Base-by-base conservation (phyloP, 2,329 filamentous ascomycete species). In the Tolypocladium sp. region DNA sequence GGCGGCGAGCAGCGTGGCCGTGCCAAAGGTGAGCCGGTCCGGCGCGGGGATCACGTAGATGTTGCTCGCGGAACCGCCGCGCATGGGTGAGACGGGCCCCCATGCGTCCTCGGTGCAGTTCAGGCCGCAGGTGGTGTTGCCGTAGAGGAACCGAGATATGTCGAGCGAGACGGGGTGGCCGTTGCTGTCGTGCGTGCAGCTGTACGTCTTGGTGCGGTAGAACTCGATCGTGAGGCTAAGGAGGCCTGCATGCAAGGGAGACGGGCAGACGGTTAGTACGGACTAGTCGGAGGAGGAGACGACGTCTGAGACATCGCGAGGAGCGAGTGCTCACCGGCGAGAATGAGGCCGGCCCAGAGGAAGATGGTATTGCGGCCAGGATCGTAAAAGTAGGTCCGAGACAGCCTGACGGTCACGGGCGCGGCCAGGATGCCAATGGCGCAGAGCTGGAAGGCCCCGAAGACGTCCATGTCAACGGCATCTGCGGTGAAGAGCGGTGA, bases 391-490 rank as follows among this genome's bases (percentile, higher is more conserved):
- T 89, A 89, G 0, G 85, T 89, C 20, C 72, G 72, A 1, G 85
- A 88, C 51, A 85, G 69, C 61, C 79, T 77, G 27, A 86, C 84
- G 0, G 85, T 87, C 0, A 85, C 77, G 0, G 86, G 86, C 4
- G 83, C 86, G 1, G 84, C 82, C 4, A 89, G 64, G 20, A 88
- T 84, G 15, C 84, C 86, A 42, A 89, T 85, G 0, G 85, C 78
- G 60, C 86, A 89, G 0, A 88, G 68, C 63, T 89, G 86, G 62
- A 89, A 87, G 10, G 85, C 84, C 1, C 86, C 86, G 59, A 82
- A 89, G 4, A 89, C 75, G 63, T 89, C 86, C 80, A 89, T 82
- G 65, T 89, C 86, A 17, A 88, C 79, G 17, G 82, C 85, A 57
- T 74, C 85, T 87, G 59, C 30, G 60, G 1, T 13, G n/a, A 38